These are phyloP conservation scores for Trametopsis cervina DNA, from an alignment of 768 basidiomycete species.

Conservation along the genomic window DNA sequence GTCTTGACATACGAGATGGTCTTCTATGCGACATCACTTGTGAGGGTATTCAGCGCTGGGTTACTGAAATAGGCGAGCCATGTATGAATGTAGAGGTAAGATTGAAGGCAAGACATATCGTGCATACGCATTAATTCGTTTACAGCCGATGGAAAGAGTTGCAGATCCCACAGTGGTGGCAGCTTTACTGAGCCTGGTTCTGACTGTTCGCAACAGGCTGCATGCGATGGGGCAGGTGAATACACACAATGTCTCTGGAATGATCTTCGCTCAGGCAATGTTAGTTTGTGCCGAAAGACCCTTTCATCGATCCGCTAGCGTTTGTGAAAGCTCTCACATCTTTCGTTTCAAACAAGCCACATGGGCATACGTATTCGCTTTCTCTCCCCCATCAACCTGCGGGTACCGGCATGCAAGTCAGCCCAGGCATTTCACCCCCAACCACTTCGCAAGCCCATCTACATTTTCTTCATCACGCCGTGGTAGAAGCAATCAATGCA, in stretches of 20 bases:
- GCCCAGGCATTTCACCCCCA: conserved; percentile 12
- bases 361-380: conserved; percentile 16
- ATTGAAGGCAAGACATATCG: not conserved
- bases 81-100: conserved; percentile 54
- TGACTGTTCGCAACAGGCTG: conserved; percentile 64
- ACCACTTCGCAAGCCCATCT: conserved; percentile 8
- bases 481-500: conserved; percentile 39
- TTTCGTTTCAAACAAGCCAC: conserved; percentile 22
- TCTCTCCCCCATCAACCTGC: conserved; percentile 9
- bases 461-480: conserved; percentile 34
- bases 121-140: not conserved
- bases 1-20: conserved; percentile 42
- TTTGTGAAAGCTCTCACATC: conserved; percentile 44
- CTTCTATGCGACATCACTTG: conserved; percentile 74
- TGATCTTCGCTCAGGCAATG: not conserved
- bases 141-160: conserved; percentile 61
- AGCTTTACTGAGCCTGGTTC: conserved; percentile 61
- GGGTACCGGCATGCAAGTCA: conserved; percentile 2
- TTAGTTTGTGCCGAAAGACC: conserved; percentile 61
- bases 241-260: not conserved
- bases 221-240: conserved; percentile 40
- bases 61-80: conserved; percentile 54
- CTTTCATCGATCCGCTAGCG: conserved; percentile 61
- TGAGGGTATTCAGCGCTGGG: conserved; percentile 65
- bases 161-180: conserved; percentile 69